Percentiles rank a stretch among this genome's conserved stretches.
Evolutionary conservation across 2,329 filamentous ascomycete genomes (phyloP).

Genomic region (Parascedosporium putredinis): DNA sequence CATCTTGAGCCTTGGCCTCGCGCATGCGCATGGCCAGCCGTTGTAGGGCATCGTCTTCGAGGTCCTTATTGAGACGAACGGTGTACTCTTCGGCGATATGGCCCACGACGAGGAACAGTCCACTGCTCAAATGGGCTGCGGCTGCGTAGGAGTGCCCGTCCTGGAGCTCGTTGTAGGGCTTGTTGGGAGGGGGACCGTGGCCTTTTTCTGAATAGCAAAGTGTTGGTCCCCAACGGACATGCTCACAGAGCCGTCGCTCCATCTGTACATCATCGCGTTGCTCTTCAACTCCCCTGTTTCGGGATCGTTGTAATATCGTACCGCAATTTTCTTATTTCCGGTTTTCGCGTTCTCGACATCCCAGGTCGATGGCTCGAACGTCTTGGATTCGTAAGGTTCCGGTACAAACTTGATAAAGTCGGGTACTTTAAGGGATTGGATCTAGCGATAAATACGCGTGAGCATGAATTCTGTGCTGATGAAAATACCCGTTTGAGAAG

Average conservation of each 20-base stretch:
- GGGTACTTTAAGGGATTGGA: constrained; percentile 37
- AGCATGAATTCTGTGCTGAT: too few species aligned
- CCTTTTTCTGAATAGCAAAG: constrained; percentile 63
- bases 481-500: too few species aligned
- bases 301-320: constrained; percentile 59
- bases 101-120: constrained; percentile 61
- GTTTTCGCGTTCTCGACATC: constrained; percentile 43
- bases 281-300: constrained; percentile 59
- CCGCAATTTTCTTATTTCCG: constrained; percentile 50
- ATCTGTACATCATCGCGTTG: constrained; percentile 64
- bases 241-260: constrained; percentile 71
- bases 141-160: constrained; percentile 71
- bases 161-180: constrained; percentile 54
- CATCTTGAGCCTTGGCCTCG: constrained; percentile 46
- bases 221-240: constrained; percentile 66
- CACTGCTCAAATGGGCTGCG: constrained; percentile 57
- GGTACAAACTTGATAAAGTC: constrained; percentile 62
- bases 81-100: constrained; percentile 66
- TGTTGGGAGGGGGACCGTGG: constrained; percentile 52
- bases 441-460: constrained; percentile 4
- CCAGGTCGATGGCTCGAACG: constrained; percentile 50
- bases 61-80: constrained; percentile 55
- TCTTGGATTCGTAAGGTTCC: constrained; percentile 53
- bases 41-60: constrained; percentile 62
- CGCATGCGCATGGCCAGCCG: constrained; percentile 58